Base-by-base conservation (phyloP, 2,329 filamentous ascomycete species). In the Hypoxylon sp. region DNA sequence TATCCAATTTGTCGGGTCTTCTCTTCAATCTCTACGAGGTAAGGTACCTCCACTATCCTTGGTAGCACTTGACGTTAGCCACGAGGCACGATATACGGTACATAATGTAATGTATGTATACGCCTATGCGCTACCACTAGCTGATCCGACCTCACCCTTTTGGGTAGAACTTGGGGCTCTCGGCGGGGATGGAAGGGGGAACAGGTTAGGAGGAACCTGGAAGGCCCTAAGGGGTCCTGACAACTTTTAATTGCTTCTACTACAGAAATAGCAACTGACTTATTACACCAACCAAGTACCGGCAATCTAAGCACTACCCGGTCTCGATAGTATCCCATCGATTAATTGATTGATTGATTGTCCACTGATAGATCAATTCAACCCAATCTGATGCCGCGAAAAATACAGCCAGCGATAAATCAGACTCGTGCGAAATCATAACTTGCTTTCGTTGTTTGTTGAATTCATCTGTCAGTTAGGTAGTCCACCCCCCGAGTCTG, bases 81-180 rank as follows among this genome's bases (percentile, higher is more conserved):
- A 42, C 51, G 51, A 54, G 22, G 53, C 35, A 56, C 22, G 31
- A 63, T 56, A 64, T 63, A 51, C n/a, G n/a, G n/a, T n/a, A n/a
- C 35, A 46, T 54, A 54, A 44, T 35, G 44, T 63, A 57, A 46
- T 50, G 46, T 46, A 61, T 13, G 8, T 44, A 24, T n/a, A n/a
- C n/a, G n/a, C 37, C 4, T 55, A 51, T n/a, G 26, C 29, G 29
- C 14, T 48, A 47, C 39, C 14, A 19, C 13, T 51, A 59, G 33
- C 56, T 60, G 42, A 39, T 17, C 46, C 44, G 53, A 63, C 53
- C 62, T 65, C 62, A 50, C 65, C 47, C 24, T 56, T 64, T 64
- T 67, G 42, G 54, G 54, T 66, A 63, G 39, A 59, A 53, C 42
- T 59, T 69, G 67, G 63, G 67, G 67, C 59, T 69, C 67, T 69